A percentile compares a stretch with the other conserved stretches of the same genome.
Evolutionary conservation across 2,329 filamentous ascomycete genomes (phyloP).

Genomic region (Stemphylium vesicarium): DNA sequence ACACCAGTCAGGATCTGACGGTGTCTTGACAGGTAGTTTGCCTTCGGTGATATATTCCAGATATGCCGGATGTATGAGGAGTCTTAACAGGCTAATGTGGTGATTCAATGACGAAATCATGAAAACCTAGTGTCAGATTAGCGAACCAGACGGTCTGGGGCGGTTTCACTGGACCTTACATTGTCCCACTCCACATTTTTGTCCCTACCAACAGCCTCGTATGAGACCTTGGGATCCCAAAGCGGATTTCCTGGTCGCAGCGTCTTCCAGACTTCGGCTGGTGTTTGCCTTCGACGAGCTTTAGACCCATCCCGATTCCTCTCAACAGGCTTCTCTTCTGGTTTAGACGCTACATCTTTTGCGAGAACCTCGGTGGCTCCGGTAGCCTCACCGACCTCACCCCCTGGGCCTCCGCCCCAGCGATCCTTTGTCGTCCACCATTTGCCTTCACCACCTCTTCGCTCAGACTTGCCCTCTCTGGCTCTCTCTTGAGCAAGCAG

Average conservation of each 20-base stretch:
- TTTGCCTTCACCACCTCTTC: slow-evolving; percentile 60
- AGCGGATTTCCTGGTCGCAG: slow-evolving; percentile 57
- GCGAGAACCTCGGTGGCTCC: slow-evolving; percentile 30
- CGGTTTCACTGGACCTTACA: slow-evolving; percentile 50
- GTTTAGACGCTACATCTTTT: slow-evolving; percentile 35
- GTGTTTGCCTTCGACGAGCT: slow-evolving; percentile 51
- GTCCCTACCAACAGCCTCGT: slow-evolving; percentile 63
- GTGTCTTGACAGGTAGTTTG: slow-evolving; percentile 30
- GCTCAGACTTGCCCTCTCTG: slow-evolving; percentile 60
- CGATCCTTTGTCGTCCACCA: slow-evolving; percentile 66
- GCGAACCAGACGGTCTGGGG: neutral
- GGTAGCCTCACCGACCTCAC: slow-evolving; percentile 49
- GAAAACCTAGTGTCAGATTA: slow-evolving; percentile 58
- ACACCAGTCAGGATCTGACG: slow-evolving; percentile 53
- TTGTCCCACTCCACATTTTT: slow-evolving; percentile 57
- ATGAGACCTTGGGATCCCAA: slow-evolving; percentile 64
- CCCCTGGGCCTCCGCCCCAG: slow-evolving; percentile 63
- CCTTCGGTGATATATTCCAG: slow-evolving; percentile 61
- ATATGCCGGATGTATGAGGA: slow-evolving; percentile 64
- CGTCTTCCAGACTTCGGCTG: slow-evolving; percentile 60
- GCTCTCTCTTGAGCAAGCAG: slow-evolving; percentile 65
- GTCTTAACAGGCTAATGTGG: slow-evolving; percentile 65
- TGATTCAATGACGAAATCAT: slow-evolving; percentile 68
- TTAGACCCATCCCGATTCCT: slow-evolving; percentile 38
- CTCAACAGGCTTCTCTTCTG: slow-evolving; percentile 44